Evolutionary conservation across 345 rosid genomes (phyloP).

Genomic region (Bruguiera gymnorhiza): DNA sequence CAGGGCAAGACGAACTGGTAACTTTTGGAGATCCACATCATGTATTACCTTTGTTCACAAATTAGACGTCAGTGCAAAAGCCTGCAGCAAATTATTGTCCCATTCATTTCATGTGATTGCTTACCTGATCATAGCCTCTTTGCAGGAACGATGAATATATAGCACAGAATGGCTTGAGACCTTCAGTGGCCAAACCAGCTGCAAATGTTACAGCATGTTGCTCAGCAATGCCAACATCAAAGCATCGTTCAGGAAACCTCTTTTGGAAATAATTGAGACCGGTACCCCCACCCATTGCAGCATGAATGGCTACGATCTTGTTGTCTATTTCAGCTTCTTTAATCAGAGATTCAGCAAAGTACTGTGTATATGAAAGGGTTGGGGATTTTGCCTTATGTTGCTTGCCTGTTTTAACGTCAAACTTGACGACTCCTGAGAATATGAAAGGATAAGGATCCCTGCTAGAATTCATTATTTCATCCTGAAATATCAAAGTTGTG

Average conservation of each 20-base stretch:
- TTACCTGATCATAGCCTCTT: conserved; percentile 74
- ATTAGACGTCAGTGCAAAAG: neutral
- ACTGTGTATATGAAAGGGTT: conserved; percentile 55
- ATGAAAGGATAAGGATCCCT: conserved; percentile 16
- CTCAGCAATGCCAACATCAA: conserved; percentile 74
- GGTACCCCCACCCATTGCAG: conserved; percentile 85
- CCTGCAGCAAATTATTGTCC: neutral
- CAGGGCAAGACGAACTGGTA: conserved; percentile 69
- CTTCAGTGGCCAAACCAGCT: conserved; percentile 72
- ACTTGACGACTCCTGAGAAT: conserved; percentile 62
- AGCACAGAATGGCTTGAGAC: conserved; percentile 76
- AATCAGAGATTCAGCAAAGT: conserved; percentile 63
- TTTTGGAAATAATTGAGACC: conserved; percentile 71
- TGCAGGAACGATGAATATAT: conserved; percentile 77
- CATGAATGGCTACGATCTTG: conserved; percentile 67
- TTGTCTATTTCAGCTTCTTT: conserved; percentile 62
- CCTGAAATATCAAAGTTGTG: neutral
- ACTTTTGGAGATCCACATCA: conserved; percentile 73
- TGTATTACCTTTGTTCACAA: conserved; percentile 50
- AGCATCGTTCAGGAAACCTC: conserved; percentile 69
- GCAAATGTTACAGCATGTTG: conserved; percentile 82
- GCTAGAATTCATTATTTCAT: neutral
- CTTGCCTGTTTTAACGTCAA: conserved; percentile 56
- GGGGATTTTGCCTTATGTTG: conserved; percentile 53
- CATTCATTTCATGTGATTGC: conserved; percentile 3